Percentiles rank a stretch among this genome's conserved stretches.
Conservation (phyloP, 768 basidiomycete species). For the Boletus rufocinnamomeus region DNA sequence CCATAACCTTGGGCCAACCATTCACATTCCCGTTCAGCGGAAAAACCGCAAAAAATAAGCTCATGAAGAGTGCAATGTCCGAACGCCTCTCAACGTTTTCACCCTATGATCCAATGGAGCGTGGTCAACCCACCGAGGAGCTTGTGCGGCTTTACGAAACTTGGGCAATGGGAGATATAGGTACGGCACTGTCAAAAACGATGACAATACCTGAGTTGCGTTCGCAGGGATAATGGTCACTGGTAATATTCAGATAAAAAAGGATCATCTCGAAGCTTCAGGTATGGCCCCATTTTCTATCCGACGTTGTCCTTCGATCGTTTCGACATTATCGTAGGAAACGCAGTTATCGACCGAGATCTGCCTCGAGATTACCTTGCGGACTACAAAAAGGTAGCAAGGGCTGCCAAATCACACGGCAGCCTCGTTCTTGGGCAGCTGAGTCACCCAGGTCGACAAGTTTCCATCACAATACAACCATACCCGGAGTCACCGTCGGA, state of each 20-base stretch:
- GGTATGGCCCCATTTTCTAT: constrained; percentile 17
- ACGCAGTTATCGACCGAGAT: constrained; percentile 35
- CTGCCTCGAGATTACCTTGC: constrained; percentile 27
- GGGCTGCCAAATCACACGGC: constrained; percentile 34
- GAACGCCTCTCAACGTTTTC: constrained; percentile 39
- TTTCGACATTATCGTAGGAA: constrained; percentile 22
- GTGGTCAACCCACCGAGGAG: constrained; percentile 37
- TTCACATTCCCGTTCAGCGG: constrained; percentile 34
- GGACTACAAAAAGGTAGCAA: constrained; percentile 26
- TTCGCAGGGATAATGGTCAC: constrained; percentile 35
- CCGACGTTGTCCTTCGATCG: background rate
- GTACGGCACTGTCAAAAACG: constrained; percentile 12
- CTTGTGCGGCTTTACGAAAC: constrained; percentile 38
- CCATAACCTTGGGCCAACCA: constrained; percentile 26
- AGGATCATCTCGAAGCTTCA: constrained; percentile 36
- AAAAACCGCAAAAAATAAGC: constrained; percentile 32
- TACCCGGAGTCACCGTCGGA: constrained; percentile 38
- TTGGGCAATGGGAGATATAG: constrained; percentile 35
- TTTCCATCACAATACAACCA: constrained; percentile 37
- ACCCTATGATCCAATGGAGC: constrained; percentile 28
- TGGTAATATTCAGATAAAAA: constrained; percentile 38
- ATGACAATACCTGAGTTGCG: constrained; percentile 4
- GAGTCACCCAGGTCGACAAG: constrained; percentile 37
- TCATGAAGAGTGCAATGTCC: constrained; percentile 40
- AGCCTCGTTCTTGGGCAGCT: constrained; percentile 36